Conservation (phyloP, 495 filamentous ascomycete species). For the Podospora comata region DNA sequence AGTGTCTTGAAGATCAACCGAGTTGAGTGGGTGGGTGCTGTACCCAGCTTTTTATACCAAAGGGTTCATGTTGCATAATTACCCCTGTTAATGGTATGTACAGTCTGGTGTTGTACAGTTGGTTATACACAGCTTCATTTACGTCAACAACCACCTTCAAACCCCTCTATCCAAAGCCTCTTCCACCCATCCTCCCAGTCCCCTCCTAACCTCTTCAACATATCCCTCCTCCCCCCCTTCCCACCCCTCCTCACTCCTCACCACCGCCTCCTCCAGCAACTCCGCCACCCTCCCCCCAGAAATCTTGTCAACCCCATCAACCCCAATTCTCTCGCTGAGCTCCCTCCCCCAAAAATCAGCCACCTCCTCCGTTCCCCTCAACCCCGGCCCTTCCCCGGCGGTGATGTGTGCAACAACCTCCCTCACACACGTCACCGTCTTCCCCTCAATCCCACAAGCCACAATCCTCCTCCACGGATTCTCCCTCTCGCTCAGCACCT, state of each 20-base stretch:
- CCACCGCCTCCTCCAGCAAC: constrained; percentile 22
- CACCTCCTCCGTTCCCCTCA: background rate
- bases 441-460: constrained; percentile 80
- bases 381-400: background rate
- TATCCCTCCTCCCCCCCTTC: constrained; percentile 4
- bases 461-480: constrained; percentile 64
- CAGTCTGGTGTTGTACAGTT: background rate
- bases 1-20: background rate
- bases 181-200: background rate
- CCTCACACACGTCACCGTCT: constrained; percentile 66
- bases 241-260: background rate
- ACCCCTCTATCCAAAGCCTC: background rate
- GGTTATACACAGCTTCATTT: background rate
- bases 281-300: constrained; percentile 18
- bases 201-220: constrained; percentile 20
- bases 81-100: background rate
- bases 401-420: constrained; percentile 15
- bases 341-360: constrained; percentile 26
- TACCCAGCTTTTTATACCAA: background rate
- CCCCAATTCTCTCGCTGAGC: constrained; percentile 25
- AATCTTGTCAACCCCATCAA: constrained; percentile 27
- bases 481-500: constrained; percentile 8
- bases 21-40: background rate
- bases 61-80: background rate
- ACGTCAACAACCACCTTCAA: background rate